phyloP scores from a whole-genome alignment of 345 rosid species.

The Hypericum perforatum region DNA sequence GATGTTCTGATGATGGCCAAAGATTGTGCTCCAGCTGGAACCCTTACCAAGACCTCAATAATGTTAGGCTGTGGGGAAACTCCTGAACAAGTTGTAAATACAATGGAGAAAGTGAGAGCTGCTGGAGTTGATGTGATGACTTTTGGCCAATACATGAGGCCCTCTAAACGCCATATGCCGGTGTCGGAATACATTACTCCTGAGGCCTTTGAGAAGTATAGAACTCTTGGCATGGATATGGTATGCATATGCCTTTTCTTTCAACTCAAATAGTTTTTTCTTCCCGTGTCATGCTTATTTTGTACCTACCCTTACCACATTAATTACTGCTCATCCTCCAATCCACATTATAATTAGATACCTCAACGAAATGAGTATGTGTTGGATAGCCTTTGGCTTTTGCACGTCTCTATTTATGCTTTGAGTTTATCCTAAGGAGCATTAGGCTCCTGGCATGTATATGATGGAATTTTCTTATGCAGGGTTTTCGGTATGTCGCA shows the following conservation, averaged over 20 bases:
- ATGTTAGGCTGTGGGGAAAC: constrained; percentile 99
- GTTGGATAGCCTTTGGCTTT: too few relatives aligned
- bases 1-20: constrained; percentile 87
- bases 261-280: neutral
- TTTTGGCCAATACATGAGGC: constrained; percentile 98
- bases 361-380: too few relatives aligned
- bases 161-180: constrained; percentile 94
- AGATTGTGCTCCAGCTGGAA: constrained; percentile 62
- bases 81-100: constrained; percentile 76
- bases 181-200: constrained; percentile 94
- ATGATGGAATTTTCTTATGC: neutral
- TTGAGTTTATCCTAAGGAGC: too few relatives aligned
- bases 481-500: constrained; percentile 98
- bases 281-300: too few relatives aligned
- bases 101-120: constrained; percentile 92
- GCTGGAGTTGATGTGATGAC: constrained; percentile 99
- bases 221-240: constrained; percentile 85
- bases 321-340: too few relatives aligned
- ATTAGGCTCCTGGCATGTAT: too few relatives aligned
- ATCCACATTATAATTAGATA: too few relatives aligned
- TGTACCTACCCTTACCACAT: too few relatives aligned
- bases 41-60: constrained; percentile 84
- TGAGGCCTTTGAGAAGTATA: constrained; percentile 84
- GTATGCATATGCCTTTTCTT: constrained; percentile 28
- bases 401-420: too few relatives aligned